A percentile compares a stretch with the other conserved stretches of the same genome.
These are phyloP conservation scores for Barbarea vulgaris DNA, from an alignment of 345 rosid genomes.

Conservation along the genomic window DNA sequence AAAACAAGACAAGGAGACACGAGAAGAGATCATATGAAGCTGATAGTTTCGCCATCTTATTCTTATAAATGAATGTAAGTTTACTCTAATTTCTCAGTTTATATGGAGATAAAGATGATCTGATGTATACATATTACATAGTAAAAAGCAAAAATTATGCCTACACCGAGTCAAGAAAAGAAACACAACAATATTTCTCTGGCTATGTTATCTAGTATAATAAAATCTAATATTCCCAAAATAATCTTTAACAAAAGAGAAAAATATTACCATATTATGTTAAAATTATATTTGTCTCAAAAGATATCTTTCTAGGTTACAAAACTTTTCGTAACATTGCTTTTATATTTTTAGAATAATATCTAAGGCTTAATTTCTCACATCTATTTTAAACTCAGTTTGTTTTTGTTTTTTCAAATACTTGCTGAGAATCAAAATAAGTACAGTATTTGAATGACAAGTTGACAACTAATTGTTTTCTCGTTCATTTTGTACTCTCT, in stretches of 20 bases:
- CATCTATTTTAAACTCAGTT: background rate
- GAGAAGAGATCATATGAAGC: conserved; percentile 25
- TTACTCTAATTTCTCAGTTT: conserved; percentile 8
- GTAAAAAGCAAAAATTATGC: background rate
- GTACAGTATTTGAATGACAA: too few species aligned
- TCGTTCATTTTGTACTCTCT: too few species aligned
- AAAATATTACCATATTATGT: too few species aligned
- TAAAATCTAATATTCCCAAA: background rate
- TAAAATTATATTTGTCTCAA: too few species aligned
- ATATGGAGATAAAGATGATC: background rate
- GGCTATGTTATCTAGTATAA: background rate
- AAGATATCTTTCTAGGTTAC: too few species aligned
- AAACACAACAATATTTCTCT: background rate
- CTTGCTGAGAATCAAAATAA: too few species aligned
- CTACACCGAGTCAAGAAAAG: background rate
- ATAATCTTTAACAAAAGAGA: too few species aligned
- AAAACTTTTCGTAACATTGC: too few species aligned
- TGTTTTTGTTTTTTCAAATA: too few species aligned
- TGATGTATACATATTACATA: background rate
- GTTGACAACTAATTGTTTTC: too few species aligned
- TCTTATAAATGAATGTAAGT: background rate
- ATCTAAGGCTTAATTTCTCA: background rate
- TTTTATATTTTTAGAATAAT: too few species aligned
- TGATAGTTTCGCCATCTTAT: conserved; percentile 16
- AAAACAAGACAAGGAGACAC: background rate